phyloP scores from a whole-genome alignment of 1,284 basidiomycete genomes.

The Pseudozyma tsukubaensis region DNA sequence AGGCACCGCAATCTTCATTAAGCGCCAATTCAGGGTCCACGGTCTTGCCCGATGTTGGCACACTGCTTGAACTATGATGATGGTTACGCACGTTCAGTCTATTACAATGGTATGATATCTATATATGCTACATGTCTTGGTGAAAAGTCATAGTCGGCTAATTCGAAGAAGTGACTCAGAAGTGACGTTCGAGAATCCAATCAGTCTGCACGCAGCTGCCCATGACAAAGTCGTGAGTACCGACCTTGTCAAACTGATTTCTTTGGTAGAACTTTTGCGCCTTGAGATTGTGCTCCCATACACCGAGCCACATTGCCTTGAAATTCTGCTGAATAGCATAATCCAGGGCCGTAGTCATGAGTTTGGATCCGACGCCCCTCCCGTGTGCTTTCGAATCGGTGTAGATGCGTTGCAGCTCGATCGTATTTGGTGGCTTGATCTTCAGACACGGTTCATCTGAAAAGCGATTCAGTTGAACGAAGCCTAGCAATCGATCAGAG shows the following conservation, averaged over 20 bases:
- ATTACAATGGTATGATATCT: background rate
- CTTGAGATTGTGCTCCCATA: constrained; percentile 40
- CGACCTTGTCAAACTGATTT: constrained; percentile 24
- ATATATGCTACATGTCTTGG: too few relatives aligned
- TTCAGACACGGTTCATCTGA: constrained; percentile 35
- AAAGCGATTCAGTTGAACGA: constrained; percentile 26
- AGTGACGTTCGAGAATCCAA: constrained; percentile 30
- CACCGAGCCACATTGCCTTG: constrained; percentile 38
- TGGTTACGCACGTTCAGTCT: background rate
- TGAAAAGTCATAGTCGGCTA: background rate
- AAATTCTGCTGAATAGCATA: constrained; percentile 16
- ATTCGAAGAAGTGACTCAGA: constrained; percentile 3
- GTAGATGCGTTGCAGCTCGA: constrained; percentile 48
- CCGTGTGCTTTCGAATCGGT: constrained; percentile 34
- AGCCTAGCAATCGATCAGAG: constrained; percentile 22
- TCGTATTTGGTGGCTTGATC: constrained; percentile 23
- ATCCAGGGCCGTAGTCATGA: constrained; percentile 18
- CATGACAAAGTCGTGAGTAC: constrained; percentile 32
- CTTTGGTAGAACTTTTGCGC: constrained; percentile 36
- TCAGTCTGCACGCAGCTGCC: constrained; percentile 38
- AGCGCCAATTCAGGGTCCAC: too few relatives aligned
- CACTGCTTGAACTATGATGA: too few relatives aligned
- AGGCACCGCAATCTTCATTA: too few relatives aligned
- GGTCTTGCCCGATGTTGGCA: too few relatives aligned
- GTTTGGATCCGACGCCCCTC: constrained; percentile 26